phyloP scores from a whole-genome alignment of 148 eudicot species.

The Rhododendron henanense region DNA sequence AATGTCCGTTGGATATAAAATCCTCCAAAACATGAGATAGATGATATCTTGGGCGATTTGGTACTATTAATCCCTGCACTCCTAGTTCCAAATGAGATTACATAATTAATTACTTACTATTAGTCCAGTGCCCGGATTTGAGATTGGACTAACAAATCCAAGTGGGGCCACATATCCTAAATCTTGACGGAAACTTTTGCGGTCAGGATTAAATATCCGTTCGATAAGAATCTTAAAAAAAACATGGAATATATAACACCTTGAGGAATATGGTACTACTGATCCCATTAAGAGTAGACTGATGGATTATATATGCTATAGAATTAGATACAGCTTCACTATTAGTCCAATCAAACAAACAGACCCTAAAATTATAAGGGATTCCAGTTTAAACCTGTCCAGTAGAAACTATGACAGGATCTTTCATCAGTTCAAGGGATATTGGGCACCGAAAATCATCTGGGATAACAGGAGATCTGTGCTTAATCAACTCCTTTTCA shows the following conservation, averaged over 20 bases:
- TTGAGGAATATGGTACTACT: background rate
- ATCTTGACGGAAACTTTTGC: background rate
- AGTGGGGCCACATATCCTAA: background rate
- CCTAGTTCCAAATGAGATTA: background rate
- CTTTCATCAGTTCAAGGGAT: constrained; percentile 87
- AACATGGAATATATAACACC: background rate
- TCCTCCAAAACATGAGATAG: background rate
- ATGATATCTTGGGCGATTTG: background rate
- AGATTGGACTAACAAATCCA: background rate
- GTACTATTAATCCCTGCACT: background rate
- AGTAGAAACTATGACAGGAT: constrained; percentile 96
- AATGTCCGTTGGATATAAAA: background rate
- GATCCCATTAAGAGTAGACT: background rate
- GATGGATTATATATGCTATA: background rate
- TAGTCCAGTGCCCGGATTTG: background rate
- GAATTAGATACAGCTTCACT: background rate
- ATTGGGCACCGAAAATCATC: constrained; percentile 96
- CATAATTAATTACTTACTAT: background rate
- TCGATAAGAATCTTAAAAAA: background rate
- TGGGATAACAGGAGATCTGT: constrained; percentile 56
- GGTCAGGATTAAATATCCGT: background rate
- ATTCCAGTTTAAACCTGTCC: constrained; percentile 57
- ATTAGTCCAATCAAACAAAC: background rate
- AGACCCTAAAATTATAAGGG: background rate
- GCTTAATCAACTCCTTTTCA: constrained; percentile 9